Evolutionary conservation across 345 rosid genomes (phyloP).

Genomic region (Zanthoxylum bungeanum): DNA sequence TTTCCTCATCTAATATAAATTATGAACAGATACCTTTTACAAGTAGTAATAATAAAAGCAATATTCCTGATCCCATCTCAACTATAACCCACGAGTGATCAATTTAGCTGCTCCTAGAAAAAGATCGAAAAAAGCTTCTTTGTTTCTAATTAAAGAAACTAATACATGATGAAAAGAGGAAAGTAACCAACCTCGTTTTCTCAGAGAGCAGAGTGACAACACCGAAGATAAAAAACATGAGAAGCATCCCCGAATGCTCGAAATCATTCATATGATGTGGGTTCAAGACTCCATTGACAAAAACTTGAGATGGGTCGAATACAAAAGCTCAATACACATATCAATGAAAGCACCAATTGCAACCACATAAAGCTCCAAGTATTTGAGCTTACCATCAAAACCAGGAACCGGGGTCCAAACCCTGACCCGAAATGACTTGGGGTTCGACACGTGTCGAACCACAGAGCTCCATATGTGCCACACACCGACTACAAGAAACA

Average conservation of each 20-base stretch:
- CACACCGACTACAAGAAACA: conserved; percentile 70
- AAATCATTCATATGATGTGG: conserved; percentile 91
- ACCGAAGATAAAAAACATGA: conserved; percentile 90
- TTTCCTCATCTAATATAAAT: background rate
- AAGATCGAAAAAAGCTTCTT: background rate
- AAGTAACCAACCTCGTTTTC: conserved; percentile 60
- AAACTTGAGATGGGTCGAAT: conserved; percentile 88
- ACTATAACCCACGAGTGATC: background rate
- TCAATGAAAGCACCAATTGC: conserved; percentile 71
- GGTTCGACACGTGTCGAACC: conserved; percentile 54
- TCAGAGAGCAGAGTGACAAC: conserved; percentile 60
- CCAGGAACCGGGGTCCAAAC: conserved; percentile 89
- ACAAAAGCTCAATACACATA: conserved; percentile 81
- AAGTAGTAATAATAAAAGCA: background rate
- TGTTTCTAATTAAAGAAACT: background rate
- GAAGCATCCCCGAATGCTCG: conserved; percentile 96
- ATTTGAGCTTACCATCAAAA: conserved; percentile 66
- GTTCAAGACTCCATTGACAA: conserved; percentile 73
- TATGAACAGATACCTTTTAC: background rate
- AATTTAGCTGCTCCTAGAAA: background rate
- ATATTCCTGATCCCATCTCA: too few relatives aligned
- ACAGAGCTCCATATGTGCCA: conserved; percentile 90
- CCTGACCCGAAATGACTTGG: conserved; percentile 65
- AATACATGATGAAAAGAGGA: background rate
- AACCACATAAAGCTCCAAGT: conserved; percentile 84